Conservation (phyloP, 768 basidiomycete species). For the Antrodiella citrinella region DNA sequence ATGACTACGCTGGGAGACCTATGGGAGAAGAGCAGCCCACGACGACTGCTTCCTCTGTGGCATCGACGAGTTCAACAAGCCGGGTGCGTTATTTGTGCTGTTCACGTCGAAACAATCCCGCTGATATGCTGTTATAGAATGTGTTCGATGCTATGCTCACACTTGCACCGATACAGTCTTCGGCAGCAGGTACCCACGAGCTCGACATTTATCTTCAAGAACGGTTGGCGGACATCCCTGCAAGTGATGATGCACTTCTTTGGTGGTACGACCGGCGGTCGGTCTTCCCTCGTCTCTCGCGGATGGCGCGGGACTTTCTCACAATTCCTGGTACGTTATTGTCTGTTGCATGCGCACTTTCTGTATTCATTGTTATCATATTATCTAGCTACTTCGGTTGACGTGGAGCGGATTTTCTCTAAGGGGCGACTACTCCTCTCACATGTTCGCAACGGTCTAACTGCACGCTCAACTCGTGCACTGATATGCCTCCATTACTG, state of each 20-base stretch:
- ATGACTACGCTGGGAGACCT: neutral
- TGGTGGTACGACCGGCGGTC: slow-evolving; percentile 2
- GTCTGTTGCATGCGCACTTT: neutral
- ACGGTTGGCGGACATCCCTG: no score
- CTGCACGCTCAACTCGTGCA: slow-evolving; percentile 21
- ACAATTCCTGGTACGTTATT: slow-evolving; percentile 9
- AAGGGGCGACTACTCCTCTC: slow-evolving; percentile 19
- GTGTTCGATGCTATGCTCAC: neutral
- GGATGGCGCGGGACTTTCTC: slow-evolving; percentile 22
- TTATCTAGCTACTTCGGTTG: slow-evolving; percentile 22
- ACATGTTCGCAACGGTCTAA: slow-evolving; percentile 20
- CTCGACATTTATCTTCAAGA: neutral
- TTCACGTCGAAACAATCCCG: no score
- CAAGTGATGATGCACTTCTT: neutral
- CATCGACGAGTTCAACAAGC: no score
- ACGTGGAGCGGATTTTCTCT: slow-evolving; percentile 23
- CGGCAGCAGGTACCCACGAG: neutral
- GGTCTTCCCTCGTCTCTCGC: slow-evolving; percentile 17
- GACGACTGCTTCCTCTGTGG: no score
- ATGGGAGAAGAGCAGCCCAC: no score
- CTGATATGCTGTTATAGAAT: neutral
- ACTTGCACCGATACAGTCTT: neutral
- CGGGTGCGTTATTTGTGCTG: no score
- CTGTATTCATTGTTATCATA: neutral
- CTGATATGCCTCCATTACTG: slow-evolving; percentile 26